A percentile compares a stretch with the other conserved stretches of the same genome.
Conservation (phyloP, 139 green algal genomes). For the Chlamydomonas incerta region DNA sequence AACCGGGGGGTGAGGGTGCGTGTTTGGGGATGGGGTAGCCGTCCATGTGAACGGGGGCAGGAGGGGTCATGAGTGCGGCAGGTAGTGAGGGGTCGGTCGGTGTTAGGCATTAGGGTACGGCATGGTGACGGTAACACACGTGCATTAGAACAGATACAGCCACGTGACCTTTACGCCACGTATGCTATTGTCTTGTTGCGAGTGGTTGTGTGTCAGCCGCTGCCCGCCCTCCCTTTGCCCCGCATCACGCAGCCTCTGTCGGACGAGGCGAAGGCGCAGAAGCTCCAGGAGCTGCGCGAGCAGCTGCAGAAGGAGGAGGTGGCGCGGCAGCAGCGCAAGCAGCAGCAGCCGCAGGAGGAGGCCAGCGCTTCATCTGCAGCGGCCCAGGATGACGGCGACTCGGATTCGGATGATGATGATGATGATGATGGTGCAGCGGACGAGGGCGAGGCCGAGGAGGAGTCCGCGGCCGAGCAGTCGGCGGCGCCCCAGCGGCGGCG, state of each 20-base stretch:
- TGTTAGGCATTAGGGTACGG: no score
- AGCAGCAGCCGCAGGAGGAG: background rate
- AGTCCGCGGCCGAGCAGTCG: background rate
- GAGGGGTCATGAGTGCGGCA: no score
- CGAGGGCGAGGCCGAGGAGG: background rate
- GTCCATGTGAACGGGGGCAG: no score
- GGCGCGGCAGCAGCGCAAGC: background rate
- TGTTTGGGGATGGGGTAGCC: no score
- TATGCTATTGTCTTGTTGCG: no score
- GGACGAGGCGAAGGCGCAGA: slow-evolving; percentile 6
- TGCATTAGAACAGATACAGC: no score
- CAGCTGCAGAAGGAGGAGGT: background rate
- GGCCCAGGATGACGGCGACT: background rate
- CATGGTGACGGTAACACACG: background rate
- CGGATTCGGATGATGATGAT: background rate
- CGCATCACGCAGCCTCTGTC: slow-evolving; percentile 16
- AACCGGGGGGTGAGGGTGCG: no score
- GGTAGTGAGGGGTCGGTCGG: no score
- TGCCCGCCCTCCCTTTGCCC: background rate
- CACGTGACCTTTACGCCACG: no score
- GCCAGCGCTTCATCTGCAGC: background rate
- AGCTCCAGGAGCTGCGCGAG: slow-evolving; percentile 29
- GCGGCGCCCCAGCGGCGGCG: background rate
- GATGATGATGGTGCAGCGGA: background rate
- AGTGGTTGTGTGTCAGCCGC: background rate